These are phyloP conservation scores for Sedum album DNA, from an alignment of 164 flowering plant genomes.

Conservation along the genomic window DNA sequence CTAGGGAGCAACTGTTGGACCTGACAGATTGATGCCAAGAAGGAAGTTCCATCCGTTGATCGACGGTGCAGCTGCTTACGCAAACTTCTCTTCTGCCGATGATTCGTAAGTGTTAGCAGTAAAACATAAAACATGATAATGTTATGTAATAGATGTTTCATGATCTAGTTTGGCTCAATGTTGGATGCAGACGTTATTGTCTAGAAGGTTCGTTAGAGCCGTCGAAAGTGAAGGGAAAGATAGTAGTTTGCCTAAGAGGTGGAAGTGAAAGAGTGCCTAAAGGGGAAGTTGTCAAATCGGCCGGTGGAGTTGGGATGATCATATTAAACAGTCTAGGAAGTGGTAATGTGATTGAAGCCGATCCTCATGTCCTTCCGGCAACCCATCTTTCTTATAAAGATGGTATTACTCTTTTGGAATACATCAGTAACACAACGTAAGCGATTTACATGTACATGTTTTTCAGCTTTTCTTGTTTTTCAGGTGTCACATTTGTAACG, in stretches of 20 bases:
- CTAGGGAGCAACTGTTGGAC: conserved; percentile 49
- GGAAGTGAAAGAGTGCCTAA: conserved; percentile 13
- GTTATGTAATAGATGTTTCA: not conserved
- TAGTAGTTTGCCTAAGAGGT: conserved; percentile 22
- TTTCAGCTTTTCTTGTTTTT: not conserved
- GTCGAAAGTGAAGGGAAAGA: conserved; percentile 22
- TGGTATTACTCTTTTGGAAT: not conserved
- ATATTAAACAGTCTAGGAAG: conserved; percentile 8
- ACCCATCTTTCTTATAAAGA: not conserved
- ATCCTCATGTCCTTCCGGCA: not conserved
- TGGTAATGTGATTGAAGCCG: not conserved
- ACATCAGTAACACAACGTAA: not conserved
- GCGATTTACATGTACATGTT: not conserved
- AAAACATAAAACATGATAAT: too few relatives aligned
- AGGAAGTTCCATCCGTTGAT: conserved; percentile 33
- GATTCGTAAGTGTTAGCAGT: conserved; percentile 26
- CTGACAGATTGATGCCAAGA: conserved; percentile 15
- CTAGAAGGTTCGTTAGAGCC: conserved; percentile 16
- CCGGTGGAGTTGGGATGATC: conserved; percentile 24
- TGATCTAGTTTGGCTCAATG: not conserved
- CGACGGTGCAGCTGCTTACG: conserved; percentile 19
- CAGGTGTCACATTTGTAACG: not conserved
- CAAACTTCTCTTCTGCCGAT: conserved; percentile 20
- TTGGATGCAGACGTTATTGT: conserved; percentile 12
- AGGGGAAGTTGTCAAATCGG: conserved; percentile 10